These are phyloP conservation scores for Fusarium pseudograminearum DNA, from an alignment of 2,329 filamentous ascomycete genomes.

Conservation along the genomic window DNA sequence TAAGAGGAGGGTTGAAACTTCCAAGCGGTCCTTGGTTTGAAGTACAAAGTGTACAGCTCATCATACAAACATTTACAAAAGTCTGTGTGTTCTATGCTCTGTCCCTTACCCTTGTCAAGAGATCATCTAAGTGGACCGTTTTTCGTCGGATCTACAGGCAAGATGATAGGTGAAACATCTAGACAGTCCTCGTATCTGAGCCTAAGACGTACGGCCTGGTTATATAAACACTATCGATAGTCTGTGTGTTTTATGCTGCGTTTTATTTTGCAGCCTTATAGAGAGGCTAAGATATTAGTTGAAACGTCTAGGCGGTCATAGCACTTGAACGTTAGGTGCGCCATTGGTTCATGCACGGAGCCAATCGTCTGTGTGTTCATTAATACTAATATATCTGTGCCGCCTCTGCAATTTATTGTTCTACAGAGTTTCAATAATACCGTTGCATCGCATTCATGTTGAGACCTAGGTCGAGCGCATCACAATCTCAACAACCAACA, in stretches of 20 bases:
- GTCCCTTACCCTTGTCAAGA: not conserved
- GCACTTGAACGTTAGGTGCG: not conserved
- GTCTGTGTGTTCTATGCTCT: not conserved
- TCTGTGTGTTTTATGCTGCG: not conserved
- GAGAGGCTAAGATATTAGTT: not conserved
- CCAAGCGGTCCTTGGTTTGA: no score
- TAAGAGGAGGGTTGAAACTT: not conserved
- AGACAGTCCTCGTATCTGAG: not conserved
- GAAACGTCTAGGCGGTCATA: not conserved
- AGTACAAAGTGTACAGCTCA: not conserved
- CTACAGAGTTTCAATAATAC: not conserved
- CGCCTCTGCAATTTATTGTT: not conserved
- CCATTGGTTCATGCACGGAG: not conserved
- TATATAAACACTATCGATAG: not conserved
- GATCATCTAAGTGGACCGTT: not conserved
- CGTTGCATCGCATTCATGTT: not conserved
- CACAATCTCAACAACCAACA: no score
- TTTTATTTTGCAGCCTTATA: not conserved
- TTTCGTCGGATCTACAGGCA: not conserved
- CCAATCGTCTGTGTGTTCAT: not conserved
- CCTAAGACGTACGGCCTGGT: not conserved
- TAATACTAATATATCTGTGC: not conserved
- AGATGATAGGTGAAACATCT: not conserved
- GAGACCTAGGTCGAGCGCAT: not conserved
- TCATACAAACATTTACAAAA: not conserved